Percentiles rank a stretch among this genome's conserved stretches.
Evolutionary conservation across 805 yeast genomes (phyloP).

Genomic region (Myxozyma vanderwaltii): DNA sequence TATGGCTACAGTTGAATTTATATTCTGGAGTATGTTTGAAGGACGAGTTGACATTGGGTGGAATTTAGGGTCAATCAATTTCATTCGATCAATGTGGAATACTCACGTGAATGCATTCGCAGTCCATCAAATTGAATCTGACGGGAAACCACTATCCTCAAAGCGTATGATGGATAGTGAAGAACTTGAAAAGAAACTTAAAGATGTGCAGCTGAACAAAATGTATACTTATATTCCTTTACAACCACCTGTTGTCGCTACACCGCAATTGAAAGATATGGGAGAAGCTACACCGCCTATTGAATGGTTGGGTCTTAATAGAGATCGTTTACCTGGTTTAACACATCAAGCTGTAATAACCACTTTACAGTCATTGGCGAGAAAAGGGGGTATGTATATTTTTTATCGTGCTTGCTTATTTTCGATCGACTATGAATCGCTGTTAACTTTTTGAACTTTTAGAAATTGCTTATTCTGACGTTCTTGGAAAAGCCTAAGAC

Average conservation of each 20-base stretch:
- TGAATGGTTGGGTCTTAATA: slow-evolving; percentile 96
- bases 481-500: slow-evolving; percentile 45
- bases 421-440: not conserved
- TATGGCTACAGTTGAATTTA: slow-evolving; percentile 61
- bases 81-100: slow-evolving; percentile 89
- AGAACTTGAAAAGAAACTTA: slow-evolving; percentile 48
- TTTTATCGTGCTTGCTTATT: too few species aligned
- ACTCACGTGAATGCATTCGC: slow-evolving; percentile 75
- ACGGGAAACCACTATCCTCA: slow-evolving; percentile 36
- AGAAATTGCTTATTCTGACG: slow-evolving; percentile 49
- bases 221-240: slow-evolving; percentile 62
- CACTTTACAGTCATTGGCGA: slow-evolving; percentile 70
- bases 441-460: not conserved
- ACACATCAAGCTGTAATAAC: slow-evolving; percentile 81
- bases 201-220: slow-evolving; percentile 48
- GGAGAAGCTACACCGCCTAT: slow-evolving; percentile 98
- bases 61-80: slow-evolving; percentile 90
- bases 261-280: slow-evolving; percentile 85
- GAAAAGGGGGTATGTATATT: slow-evolving; percentile 53
- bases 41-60: slow-evolving; percentile 90
- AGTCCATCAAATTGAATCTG: slow-evolving; percentile 54
- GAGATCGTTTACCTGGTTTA: slow-evolving; percentile 80
- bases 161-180: slow-evolving; percentile 40
- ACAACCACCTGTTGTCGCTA: slow-evolving; percentile 77
- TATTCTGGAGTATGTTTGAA: slow-evolving; percentile 73